A percentile compares a stretch with the other conserved stretches of the same genome.
Conservation (phyloP, 139 green algal genomes). For the Deuterostichococcus epilithicus region DNA sequence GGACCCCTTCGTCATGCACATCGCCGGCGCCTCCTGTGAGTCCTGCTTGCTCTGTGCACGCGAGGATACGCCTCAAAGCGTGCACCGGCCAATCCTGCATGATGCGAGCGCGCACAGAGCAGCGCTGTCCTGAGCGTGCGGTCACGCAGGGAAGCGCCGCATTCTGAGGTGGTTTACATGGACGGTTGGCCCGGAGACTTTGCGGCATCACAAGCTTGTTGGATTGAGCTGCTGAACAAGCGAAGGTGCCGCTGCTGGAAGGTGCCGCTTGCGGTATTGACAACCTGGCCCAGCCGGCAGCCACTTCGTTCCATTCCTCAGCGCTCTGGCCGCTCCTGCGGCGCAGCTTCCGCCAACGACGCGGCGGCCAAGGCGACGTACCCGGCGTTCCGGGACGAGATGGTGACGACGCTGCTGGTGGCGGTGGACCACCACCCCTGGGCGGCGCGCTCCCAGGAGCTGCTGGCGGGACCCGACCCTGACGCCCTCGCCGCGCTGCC, state of each 20-base stretch:
- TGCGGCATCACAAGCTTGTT: neutral
- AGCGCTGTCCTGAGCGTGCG: neutral
- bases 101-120: neutral
- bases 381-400: slow-evolving; percentile 44
- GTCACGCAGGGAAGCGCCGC: neutral
- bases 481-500: neutral
- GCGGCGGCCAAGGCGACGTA: slow-evolving; percentile 6
- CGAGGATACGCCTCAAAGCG: neutral
- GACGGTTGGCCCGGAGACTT: neutral
- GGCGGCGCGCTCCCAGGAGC: slow-evolving; percentile 7
- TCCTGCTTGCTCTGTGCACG: neutral
- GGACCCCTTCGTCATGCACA: slow-evolving; percentile 21
- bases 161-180: neutral
- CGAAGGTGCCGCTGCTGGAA: neutral
- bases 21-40: slow-evolving; percentile 2
- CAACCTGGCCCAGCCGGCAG: too few species aligned
- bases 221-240: neutral
- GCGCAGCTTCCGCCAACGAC: neutral
- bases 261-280: neutral
- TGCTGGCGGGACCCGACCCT: neutral
- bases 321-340: neutral
- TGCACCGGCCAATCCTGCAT: neutral
- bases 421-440: slow-evolving; percentile 9
- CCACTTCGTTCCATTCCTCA: neutral
- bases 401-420: slow-evolving; percentile 37